Percentiles rank a stretch among this genome's conserved stretches.
Evolutionary conservation across 495 filamentous ascomycete genomes (phyloP).

Genomic region (Corynascus novoguineensis): DNA sequence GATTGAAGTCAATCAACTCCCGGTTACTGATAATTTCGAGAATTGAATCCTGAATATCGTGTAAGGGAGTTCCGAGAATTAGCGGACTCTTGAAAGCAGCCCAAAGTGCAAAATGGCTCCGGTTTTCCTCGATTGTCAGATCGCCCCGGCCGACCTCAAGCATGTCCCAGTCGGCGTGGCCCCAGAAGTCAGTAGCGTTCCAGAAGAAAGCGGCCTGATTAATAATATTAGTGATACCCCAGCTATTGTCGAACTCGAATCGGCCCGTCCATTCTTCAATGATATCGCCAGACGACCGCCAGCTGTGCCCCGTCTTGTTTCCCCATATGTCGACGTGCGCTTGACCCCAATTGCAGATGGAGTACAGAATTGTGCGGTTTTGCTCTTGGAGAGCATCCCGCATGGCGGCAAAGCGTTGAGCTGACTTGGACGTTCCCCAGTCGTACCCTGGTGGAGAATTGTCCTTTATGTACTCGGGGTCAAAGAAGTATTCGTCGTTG

Average conservation of each 20-base stretch:
- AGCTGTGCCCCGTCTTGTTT: background rate
- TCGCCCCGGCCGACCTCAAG: background rate
- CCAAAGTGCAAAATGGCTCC: background rate
- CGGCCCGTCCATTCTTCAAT: background rate
- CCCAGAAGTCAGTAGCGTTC: background rate
- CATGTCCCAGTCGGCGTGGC: background rate
- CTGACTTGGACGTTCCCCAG: background rate
- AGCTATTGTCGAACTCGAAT: background rate
- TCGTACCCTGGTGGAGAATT: background rate
- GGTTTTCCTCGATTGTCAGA: background rate
- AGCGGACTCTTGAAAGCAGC: background rate
- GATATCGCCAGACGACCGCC: background rate
- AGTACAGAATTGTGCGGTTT: background rate
- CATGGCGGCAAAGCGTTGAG: background rate
- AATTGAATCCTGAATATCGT: background rate
- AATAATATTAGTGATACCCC: background rate
- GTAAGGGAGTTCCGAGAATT: background rate
- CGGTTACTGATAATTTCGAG: background rate
- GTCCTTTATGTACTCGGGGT: background rate
- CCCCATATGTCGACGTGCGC: background rate
- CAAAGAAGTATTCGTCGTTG: background rate
- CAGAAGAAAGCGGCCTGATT: background rate
- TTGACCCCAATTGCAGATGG: background rate
- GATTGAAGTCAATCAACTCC: background rate
- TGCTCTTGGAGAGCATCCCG: background rate